phyloP scores from a whole-genome alignment of 176 grass and related monocot species.

The Neostapfia colusana region DNA sequence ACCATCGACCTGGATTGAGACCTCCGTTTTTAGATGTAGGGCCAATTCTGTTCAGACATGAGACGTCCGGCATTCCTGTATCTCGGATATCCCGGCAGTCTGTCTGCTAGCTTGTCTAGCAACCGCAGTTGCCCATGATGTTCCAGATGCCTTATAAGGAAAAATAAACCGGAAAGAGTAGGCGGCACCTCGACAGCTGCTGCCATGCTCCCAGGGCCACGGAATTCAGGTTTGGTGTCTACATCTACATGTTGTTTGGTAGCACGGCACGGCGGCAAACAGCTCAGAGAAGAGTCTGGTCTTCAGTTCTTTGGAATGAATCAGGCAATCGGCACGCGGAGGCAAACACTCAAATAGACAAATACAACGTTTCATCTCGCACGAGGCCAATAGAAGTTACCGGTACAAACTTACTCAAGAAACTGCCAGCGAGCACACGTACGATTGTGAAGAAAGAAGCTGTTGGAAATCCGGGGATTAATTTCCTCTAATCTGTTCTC shows the following conservation, averaged over 20 bases:
- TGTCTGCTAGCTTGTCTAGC: background rate
- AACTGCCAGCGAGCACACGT: too few species aligned
- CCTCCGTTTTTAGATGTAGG: background rate
- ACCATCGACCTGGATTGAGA: background rate
- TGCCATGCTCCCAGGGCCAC: background rate
- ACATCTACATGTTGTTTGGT: background rate
- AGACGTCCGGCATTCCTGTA: background rate
- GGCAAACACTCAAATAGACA: slow-evolving; percentile 25
- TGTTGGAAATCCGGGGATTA: too few species aligned
- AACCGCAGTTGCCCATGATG: slow-evolving; percentile 15
- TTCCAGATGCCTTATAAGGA: slow-evolving; percentile 24
- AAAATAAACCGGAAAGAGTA: background rate
- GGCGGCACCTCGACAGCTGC: background rate
- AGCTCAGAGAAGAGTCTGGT: background rate
- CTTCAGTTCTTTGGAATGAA: background rate
- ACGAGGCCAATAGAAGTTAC: too few species aligned
- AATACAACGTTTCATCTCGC: too few species aligned
- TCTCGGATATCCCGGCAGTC: background rate
- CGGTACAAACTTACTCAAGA: too few species aligned
- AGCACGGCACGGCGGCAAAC: background rate
- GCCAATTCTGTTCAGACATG: background rate
- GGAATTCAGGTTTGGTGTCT: background rate
- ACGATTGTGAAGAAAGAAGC: too few species aligned
- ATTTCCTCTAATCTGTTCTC: too few species aligned
- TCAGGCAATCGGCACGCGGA: background rate